These are phyloP conservation scores for Gossypium aridum DNA, from an alignment of 441 rosid genomes.

Conservation along the genomic window DNA sequence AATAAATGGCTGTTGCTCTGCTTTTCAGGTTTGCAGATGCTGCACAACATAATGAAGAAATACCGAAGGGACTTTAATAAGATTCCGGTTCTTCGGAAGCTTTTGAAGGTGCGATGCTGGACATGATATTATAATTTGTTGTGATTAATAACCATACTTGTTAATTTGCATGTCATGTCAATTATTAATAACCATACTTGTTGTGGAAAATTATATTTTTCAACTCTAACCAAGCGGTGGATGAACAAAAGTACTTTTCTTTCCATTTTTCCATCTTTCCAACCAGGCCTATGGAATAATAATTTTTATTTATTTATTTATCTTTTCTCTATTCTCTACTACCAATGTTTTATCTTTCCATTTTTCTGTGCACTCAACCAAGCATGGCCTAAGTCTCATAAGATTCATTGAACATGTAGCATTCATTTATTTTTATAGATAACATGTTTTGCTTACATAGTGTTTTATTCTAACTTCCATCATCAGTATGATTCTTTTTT, in stretches of 20 bases:
- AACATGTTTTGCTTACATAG: neutral
- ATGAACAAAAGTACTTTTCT: neutral
- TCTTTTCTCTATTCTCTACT: neutral
- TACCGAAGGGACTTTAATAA: slow-evolving; percentile 84
- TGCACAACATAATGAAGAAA: slow-evolving; percentile 93
- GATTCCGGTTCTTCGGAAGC: slow-evolving; percentile 95
- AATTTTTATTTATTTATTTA: neutral
- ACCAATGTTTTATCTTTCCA: neutral
- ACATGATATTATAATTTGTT: neutral
- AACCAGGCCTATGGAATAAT: neutral
- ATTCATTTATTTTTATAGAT: neutral
- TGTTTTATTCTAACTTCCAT: neutral
- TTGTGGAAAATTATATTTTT: neutral
- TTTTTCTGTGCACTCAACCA: neutral
- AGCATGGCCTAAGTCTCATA: neutral
- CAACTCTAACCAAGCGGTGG: neutral
- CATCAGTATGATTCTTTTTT: neutral
- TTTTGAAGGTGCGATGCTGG: slow-evolving; percentile 67
- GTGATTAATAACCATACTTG: neutral
- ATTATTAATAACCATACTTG: too few species aligned
- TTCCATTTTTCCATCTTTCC: neutral
- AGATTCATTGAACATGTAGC: neutral
- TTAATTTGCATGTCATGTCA: slow-evolving; percentile 1
- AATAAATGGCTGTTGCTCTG: slow-evolving; percentile 13
- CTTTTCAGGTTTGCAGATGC: slow-evolving; percentile 84